A percentile compares a stretch with the other conserved stretches of the same genome.
These are phyloP conservation scores for Fagopyrum tataricum DNA, from an alignment of 148 eudicot genomes.

Conservation along the genomic window DNA sequence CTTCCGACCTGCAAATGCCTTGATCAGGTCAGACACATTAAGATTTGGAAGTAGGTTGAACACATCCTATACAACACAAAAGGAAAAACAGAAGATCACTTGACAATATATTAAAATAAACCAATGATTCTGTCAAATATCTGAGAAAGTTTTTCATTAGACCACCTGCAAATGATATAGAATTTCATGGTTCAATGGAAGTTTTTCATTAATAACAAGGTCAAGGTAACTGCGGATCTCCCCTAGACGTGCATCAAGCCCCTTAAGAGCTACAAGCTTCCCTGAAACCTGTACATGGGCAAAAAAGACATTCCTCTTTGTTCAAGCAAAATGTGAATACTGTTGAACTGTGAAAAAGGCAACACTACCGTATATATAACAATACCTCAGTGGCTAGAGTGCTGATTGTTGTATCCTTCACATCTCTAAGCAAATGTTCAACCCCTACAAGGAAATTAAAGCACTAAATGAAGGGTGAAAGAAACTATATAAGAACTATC, in stretches of 20 bases:
- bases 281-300: slow-evolving; percentile 61
- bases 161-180: slow-evolving; percentile 88
- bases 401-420: slow-evolving; percentile 95
- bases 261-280: slow-evolving; percentile 92
- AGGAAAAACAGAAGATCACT: background rate
- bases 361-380: background rate
- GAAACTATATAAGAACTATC: background rate
- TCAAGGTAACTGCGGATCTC: slow-evolving; percentile 93
- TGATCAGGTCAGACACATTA: slow-evolving; percentile 69
- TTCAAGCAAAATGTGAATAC: background rate
- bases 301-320: background rate
- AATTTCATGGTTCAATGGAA: slow-evolving; percentile 90
- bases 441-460: slow-evolving; percentile 51
- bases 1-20: slow-evolving; percentile 72
- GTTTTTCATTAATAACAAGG: slow-evolving; percentile 73
- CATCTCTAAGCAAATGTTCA: slow-evolving; percentile 97
- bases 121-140: background rate
- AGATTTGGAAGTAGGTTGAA: slow-evolving; percentile 92
- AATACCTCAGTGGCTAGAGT: slow-evolving; percentile 92
- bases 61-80: slow-evolving; percentile 57
- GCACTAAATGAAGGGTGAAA: background rate
- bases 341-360: background rate
- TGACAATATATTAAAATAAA: background rate
- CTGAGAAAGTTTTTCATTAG: background rate
- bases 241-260: slow-evolving; percentile 75